Conservation (phyloP, 2,329 filamentous ascomycete genomes). For the Diplodia seriata region DNA sequence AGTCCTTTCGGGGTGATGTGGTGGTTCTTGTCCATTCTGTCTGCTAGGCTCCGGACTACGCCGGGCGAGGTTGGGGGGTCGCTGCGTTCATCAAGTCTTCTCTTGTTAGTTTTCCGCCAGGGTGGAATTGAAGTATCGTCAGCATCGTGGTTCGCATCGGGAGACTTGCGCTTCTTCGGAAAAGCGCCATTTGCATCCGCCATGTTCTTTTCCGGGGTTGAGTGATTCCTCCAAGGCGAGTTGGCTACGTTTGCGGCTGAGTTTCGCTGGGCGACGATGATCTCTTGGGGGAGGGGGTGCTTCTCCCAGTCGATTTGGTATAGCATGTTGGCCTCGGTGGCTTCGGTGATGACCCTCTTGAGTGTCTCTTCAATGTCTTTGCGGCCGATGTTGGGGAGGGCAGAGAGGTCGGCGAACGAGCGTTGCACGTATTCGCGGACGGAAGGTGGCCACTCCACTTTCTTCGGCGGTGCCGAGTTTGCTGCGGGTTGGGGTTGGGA, state of each 20-base stretch:
- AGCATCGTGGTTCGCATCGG: slow-evolving; percentile 59
- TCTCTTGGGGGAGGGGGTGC: slow-evolving; percentile 82
- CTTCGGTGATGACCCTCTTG: slow-evolving; percentile 82
- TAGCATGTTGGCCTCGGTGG: slow-evolving; percentile 76
- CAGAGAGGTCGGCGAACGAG: slow-evolving; percentile 78
- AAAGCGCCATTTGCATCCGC: slow-evolving; percentile 22
- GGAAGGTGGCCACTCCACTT: slow-evolving; percentile 80
- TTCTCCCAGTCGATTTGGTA: slow-evolving; percentile 80
- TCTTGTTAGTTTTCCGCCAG: slow-evolving; percentile 75
- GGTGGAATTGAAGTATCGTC: slow-evolving; percentile 64
- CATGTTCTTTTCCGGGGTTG: slow-evolving; percentile 35
- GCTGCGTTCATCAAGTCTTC: slow-evolving; percentile 71
- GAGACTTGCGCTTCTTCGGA: slow-evolving; percentile 81
- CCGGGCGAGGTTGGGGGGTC: slow-evolving; percentile 21
- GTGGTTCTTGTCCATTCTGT: slow-evolving; percentile 55
- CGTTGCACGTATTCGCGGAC: slow-evolving; percentile 89
- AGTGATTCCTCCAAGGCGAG: slow-evolving; percentile 39
- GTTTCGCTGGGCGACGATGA: slow-evolving; percentile 75
- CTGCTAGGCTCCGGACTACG: slow-evolving; percentile 46
- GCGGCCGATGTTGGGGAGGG: slow-evolving; percentile 51
- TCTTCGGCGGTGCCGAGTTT: slow-evolving; percentile 53
- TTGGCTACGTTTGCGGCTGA: slow-evolving; percentile 49
- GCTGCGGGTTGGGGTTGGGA: slow-evolving; percentile 35
- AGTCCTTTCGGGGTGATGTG: slow-evolving; percentile 41
- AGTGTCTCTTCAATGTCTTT: slow-evolving; percentile 83